These are phyloP conservation scores for Calonectria pseudoturangicola DNA, from an alignment of 2,329 filamentous ascomycete genomes.

Conservation along the genomic window DNA sequence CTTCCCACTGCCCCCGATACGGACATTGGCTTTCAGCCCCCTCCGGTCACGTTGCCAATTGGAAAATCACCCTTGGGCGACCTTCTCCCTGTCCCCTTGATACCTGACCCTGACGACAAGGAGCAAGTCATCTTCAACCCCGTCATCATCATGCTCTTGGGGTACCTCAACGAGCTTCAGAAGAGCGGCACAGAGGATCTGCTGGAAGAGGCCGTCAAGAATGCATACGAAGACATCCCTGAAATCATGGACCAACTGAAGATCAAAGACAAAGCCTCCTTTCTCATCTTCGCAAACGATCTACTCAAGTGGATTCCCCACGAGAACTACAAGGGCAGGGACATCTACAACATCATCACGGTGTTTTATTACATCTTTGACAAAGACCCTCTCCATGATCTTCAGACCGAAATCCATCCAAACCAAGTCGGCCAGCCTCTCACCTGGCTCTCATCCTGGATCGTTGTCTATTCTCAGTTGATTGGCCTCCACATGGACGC, in stretches of 20 bases:
- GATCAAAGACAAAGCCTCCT: slow-evolving; percentile 45
- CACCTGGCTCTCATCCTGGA: slow-evolving; percentile 60
- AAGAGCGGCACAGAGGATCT: slow-evolving; percentile 20
- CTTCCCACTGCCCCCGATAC: slow-evolving; percentile 51
- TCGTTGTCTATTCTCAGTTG: slow-evolving; percentile 60
- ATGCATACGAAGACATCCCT: slow-evolving; percentile 45
- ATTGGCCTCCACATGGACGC: slow-evolving; percentile 61
- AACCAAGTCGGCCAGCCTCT: slow-evolving; percentile 54
- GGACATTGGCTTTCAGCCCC: slow-evolving; percentile 50
- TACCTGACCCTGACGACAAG: slow-evolving; percentile 34
- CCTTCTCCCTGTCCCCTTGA: neutral
- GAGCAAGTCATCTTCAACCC: slow-evolving; percentile 45
- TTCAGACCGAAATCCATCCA: slow-evolving; percentile 55
- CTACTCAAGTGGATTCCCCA: slow-evolving; percentile 61
- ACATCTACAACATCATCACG: slow-evolving; percentile 61
- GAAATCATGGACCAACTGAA: slow-evolving; percentile 50
- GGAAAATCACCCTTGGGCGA: neutral
- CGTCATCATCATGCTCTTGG: slow-evolving; percentile 49
- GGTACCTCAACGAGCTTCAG: slow-evolving; percentile 39
- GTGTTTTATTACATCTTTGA: slow-evolving; percentile 64
- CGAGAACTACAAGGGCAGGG: slow-evolving; percentile 58
- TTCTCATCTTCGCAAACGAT: slow-evolving; percentile 54
- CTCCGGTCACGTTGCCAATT: slow-evolving; percentile 32
- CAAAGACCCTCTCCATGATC: slow-evolving; percentile 55
- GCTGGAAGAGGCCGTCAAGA: slow-evolving; percentile 40